Conservation (phyloP, 2,329 filamentous ascomycete species). For the Cladosporium sp. region DNA sequence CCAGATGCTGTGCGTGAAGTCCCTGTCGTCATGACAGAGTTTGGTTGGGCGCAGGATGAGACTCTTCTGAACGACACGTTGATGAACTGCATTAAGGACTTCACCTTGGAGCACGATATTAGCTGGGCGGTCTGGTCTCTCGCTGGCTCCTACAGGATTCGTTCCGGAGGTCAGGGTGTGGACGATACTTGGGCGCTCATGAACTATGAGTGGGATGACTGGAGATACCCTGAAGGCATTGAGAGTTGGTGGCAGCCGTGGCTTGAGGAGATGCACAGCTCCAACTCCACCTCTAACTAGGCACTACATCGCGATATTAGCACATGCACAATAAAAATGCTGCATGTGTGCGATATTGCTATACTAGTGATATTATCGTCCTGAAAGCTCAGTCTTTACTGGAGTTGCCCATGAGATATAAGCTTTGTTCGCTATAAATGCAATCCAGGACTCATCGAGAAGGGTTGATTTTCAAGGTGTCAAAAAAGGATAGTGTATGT, state of each 20-base stretch:
- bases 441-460: too few relatives aligned
- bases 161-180: conserved; percentile 43
- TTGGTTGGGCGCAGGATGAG: conserved; percentile 35
- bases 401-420: too few relatives aligned
- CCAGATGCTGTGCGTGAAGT: conserved; percentile 32
- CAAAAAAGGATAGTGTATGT: too few relatives aligned
- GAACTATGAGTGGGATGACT: conserved; percentile 45
- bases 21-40: conserved; percentile 36
- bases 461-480: too few relatives aligned
- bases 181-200: conserved; percentile 48
- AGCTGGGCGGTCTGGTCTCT: conserved; percentile 50
- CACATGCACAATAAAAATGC: not conserved
- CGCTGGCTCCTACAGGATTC: conserved; percentile 46
- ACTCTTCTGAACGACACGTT: conserved; percentile 43
- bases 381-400: too few relatives aligned
- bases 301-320: not conserved
- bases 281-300: too few relatives aligned
- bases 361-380: too few relatives aligned
- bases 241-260: conserved; percentile 51
- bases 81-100: conserved; percentile 44
- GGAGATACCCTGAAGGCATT: conserved; percentile 44
- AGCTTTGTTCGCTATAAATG: too few relatives aligned
- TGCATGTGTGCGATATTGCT: too few relatives aligned
- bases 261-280: conserved; percentile 40
- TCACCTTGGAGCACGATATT: conserved; percentile 42